Evolutionary conservation across 2,329 filamentous ascomycete genomes (phyloP).

Genomic region (Claviceps fusiformis): DNA sequence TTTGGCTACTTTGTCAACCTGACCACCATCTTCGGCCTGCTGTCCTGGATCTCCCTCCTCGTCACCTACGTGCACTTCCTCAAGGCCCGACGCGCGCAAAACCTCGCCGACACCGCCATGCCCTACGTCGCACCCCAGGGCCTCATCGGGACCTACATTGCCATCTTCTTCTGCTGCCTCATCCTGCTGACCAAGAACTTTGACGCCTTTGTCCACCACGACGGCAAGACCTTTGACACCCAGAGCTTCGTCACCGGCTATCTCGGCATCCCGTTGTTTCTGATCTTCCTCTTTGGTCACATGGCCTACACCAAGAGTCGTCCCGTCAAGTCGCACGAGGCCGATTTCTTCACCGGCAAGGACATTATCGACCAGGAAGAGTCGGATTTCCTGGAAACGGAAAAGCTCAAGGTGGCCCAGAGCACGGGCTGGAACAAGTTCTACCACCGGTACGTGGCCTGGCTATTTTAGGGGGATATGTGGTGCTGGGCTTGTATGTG

Average conservation of each 20-base stretch:
- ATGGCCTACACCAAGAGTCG: constrained; percentile 43
- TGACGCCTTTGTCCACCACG: constrained; percentile 49
- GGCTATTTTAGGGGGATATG: constrained; percentile 19
- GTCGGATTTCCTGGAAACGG: constrained; percentile 45
- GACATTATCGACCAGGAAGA: constrained; percentile 62
- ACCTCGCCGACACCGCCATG: constrained; percentile 38
- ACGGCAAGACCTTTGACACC: constrained; percentile 48
- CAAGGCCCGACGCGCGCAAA: constrained; percentile 46
- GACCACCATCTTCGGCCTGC: constrained; percentile 50
- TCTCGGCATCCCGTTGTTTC: constrained; percentile 61
- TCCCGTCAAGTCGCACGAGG: constrained; percentile 41
- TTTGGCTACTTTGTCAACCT: constrained; percentile 57
- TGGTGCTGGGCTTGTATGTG: not conserved
- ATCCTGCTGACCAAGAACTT: constrained; percentile 77
- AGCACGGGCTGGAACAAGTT: constrained; percentile 18
- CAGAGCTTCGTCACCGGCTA: constrained; percentile 69
- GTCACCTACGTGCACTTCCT: constrained; percentile 56
- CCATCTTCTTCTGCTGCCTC: constrained; percentile 55
- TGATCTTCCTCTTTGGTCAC: constrained; percentile 55
- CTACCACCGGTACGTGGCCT: constrained; percentile 24
- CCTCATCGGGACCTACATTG: constrained; percentile 52
- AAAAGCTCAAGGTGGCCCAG: constrained; percentile 16
- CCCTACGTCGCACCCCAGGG: constrained; percentile 60
- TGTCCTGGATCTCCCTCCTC: constrained; percentile 56
- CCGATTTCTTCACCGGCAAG: constrained; percentile 61